Evolutionary conservation across 495 filamentous ascomycete genomes (phyloP).

Genomic region (Parathielavia appendiculata): DNA sequence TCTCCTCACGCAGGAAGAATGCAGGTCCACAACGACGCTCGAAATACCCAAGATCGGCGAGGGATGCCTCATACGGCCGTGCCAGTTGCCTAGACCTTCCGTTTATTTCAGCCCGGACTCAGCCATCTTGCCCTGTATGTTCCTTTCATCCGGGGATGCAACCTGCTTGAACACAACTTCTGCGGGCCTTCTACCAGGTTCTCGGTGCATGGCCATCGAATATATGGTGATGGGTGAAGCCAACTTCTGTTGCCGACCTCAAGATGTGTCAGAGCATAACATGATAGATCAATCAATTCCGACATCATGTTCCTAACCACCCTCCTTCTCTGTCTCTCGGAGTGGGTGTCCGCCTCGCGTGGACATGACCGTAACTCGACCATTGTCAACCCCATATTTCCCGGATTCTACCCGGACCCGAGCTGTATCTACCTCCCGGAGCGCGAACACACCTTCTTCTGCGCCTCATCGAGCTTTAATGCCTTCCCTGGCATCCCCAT

Average conservation of each 20-base stretch:
- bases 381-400: constrained; percentile 49
- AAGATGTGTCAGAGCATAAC: neutral
- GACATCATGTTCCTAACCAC: neutral
- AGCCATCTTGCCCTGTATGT: constrained; percentile 2
- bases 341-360: constrained; percentile 2
- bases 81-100: constrained; percentile 4
- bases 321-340: constrained; percentile 15
- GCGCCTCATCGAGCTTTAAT: constrained; percentile 50
- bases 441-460: constrained; percentile 49
- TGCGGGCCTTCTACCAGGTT: constrained; percentile 16
- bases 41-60: constrained; percentile 14
- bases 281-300: neutral
- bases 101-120: constrained; percentile 8
- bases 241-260: too few species aligned
- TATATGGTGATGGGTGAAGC: too few species aligned
- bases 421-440: constrained; percentile 49
- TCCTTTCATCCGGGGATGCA: constrained; percentile 18
- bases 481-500: constrained; percentile 51
- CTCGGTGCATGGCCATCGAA: neutral
- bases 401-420: constrained; percentile 54
- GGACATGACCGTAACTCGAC: constrained; percentile 28
- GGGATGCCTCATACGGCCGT: neutral
- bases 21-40: constrained; percentile 3
- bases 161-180: constrained; percentile 5
- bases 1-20: neutral